Evolutionary conservation across 2,329 filamentous ascomycete genomes (phyloP).

Genomic region (Diaporthe velutina): DNA sequence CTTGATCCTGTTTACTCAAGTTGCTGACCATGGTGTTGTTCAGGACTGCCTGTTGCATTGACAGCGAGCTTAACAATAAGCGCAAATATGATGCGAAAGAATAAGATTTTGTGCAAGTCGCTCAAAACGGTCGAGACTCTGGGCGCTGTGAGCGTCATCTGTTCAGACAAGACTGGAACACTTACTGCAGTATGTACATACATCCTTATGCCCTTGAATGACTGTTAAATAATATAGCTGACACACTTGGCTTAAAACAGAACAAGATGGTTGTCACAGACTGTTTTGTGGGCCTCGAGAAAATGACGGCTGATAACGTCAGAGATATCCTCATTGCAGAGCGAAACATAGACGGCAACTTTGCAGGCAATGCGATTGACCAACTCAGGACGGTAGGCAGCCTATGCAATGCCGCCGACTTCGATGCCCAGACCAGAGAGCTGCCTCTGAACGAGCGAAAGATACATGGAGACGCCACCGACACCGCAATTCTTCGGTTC

Average conservation of each 20-base stretch:
- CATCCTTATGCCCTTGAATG: too few species aligned
- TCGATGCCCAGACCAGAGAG: constrained; percentile 74
- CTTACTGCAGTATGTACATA: constrained; percentile 64
- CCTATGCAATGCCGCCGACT: constrained; percentile 82
- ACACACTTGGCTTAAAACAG: constrained; percentile 48
- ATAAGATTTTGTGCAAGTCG: constrained; percentile 84
- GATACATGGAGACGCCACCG: constrained; percentile 82
- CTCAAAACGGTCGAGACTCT: constrained; percentile 84
- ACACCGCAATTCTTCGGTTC: constrained; percentile 80
- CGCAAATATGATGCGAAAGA: constrained; percentile 81
- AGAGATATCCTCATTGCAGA: constrained; percentile 53
- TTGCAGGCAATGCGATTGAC: constrained; percentile 58
- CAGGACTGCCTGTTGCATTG: constrained; percentile 78
- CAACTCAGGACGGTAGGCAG: constrained; percentile 73
- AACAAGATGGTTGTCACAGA: constrained; percentile 82
- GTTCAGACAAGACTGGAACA: constrained; percentile 83
- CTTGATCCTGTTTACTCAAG: not conserved
- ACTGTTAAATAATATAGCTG: not conserved
- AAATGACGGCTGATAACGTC: constrained; percentile 65
- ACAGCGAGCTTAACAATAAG: constrained; percentile 81
- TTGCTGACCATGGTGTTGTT: constrained; percentile 44
- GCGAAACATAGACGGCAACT: constrained; percentile 43
- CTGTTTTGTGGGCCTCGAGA: constrained; percentile 68
- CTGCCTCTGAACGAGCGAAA: constrained; percentile 71
- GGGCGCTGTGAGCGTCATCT: constrained; percentile 79